Base-by-base conservation (phyloP, 768 basidiomycete genomes). In the Termitomyces sp. region DNA sequence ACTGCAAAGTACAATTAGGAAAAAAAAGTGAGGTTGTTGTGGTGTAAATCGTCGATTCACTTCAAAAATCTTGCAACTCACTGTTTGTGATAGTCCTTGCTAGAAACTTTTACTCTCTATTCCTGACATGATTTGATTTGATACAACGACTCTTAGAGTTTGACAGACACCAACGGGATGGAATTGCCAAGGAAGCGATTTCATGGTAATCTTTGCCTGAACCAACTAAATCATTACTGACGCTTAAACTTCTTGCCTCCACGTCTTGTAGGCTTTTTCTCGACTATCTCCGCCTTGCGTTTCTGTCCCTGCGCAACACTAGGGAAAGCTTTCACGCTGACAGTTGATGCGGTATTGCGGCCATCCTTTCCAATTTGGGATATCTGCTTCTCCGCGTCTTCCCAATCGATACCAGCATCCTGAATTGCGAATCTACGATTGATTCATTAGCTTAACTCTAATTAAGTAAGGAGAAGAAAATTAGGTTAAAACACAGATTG, bases 371-470 rank as follows among this genome's bases (percentile, higher is more conserved):
- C 63, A 46, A 84, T 68, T 51, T 77, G 77, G 37, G 79, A 71
- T 4, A 95, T 85, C 69, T 94, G 91, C 22, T 79, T 76, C 68
- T 93, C 88, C 4, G 90, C 93, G 30, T 73, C 72, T 39, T 78
- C 76, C 89, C 93, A 96, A 69, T 96, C 91, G 31, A 81, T 75
- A 16, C 80, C 75, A 0, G 76, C 70, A 64, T 87, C 84, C 64
- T 89, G 80, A 64, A 98, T 94, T 30, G 88, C 86, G 68, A 82
- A 91, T 69, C 89, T 91, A 66, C 24, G 50, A 63, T 64, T 57
- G 60, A 67, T 62, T 24, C 30, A 66, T 58, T 24, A 65, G 47
- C 56, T 63, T 62, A 44, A 56, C 65, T 45, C 63, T 59, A 34
- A 42, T 53, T 55, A 59, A 16, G 48, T 27, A 20, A 50, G 27